Evolutionary conservation across 1,284 basidiomycete genomes (phyloP).

Genomic region (Peniophora sp.): DNA sequence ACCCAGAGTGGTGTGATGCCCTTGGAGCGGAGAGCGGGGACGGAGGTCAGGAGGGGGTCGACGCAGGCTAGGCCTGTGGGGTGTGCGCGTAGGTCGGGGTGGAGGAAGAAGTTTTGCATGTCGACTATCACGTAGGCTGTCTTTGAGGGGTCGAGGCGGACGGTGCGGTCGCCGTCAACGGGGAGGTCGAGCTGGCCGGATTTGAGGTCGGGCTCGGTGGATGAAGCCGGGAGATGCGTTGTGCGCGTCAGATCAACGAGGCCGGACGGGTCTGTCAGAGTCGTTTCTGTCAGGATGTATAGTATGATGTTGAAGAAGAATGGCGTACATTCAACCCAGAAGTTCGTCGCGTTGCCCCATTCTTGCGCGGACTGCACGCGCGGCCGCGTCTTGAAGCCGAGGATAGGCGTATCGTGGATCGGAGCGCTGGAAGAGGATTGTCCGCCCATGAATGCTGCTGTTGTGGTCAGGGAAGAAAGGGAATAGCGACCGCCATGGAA

Average conservation of each 20-base stretch:
- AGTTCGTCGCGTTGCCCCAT: constrained; percentile 47
- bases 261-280: constrained; percentile 37
- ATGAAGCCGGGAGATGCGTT: constrained; percentile 22
- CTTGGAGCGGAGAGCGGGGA: constrained; percentile 42
- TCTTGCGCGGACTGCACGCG: constrained; percentile 34
- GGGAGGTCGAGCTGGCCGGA: constrained; percentile 41
- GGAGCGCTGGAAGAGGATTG: constrained; percentile 9
- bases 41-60: constrained; percentile 40
- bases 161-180: constrained; percentile 40
- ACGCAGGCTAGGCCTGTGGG: constrained; percentile 51
- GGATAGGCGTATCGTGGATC: constrained; percentile 32
- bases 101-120: constrained; percentile 71
- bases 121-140: constrained; percentile 58
- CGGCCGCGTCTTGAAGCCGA: constrained; percentile 38
- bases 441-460: too few relatives aligned
- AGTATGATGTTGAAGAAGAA: not conserved
- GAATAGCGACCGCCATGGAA: not conserved
- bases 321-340: constrained; percentile 53
- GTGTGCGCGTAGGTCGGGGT: constrained; percentile 51
- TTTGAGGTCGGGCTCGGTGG: constrained; percentile 7
- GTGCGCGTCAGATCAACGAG: constrained; percentile 53
- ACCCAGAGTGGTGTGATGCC: constrained; percentile 61
- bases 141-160: constrained; percentile 41
- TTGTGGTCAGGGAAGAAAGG: not conserved
- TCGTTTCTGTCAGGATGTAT: not conserved